Base-by-base conservation (phyloP, 495 filamentous ascomycete species). In the Penicillium alfredii region DNA sequence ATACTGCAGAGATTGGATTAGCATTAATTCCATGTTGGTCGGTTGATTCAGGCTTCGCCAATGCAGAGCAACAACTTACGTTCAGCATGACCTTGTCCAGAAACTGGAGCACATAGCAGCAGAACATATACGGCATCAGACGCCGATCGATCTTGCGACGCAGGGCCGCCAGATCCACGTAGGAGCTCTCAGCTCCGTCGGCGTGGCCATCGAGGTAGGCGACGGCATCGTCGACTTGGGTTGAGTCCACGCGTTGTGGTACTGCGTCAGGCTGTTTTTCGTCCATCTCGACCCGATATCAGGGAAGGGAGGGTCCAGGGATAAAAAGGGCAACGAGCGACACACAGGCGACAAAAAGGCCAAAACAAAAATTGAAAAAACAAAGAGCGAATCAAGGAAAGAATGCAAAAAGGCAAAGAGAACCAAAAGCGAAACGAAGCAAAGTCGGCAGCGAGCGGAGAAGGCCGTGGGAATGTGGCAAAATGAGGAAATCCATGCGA, bases 1-100 rank as follows among this genome's bases (percentile, higher is more conserved):
- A 53, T 78, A 78, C n/a, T n/a, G n/a, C n/a, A n/a, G n/a, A n/a
- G n/a, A n/a, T n/a, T n/a, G n/a, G n/a, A n/a, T n/a, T n/a, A n/a
- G n/a, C n/a, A n/a, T n/a, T n/a, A n/a, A n/a, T n/a, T n/a, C n/a
- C n/a, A n/a, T n/a, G n/a, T n/a, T n/a, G n/a, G n/a, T n/a, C n/a
- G n/a, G n/a, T n/a, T n/a, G n/a, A n/a, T n/a, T n/a, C n/a, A n/a
- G n/a, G n/a, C n/a, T n/a, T n/a, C n/a, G n/a, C n/a, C n/a, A n/a
- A n/a, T n/a, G n/a, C n/a, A n/a, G n/a, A n/a, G n/a, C n/a, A n/a
- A n/a, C 13, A 16, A 46, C 52, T 42, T 29, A 74, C 71, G 38
- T 81, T 81, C 39, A 81, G 61, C 35, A 78, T 68, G 27, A 80
- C 72, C 57, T 83, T 83, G 53, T 83, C 80, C 21, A 82, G 52